phyloP scores from a whole-genome alignment of 805 yeast genomes.

The Starmerella tilneyi region DNA sequence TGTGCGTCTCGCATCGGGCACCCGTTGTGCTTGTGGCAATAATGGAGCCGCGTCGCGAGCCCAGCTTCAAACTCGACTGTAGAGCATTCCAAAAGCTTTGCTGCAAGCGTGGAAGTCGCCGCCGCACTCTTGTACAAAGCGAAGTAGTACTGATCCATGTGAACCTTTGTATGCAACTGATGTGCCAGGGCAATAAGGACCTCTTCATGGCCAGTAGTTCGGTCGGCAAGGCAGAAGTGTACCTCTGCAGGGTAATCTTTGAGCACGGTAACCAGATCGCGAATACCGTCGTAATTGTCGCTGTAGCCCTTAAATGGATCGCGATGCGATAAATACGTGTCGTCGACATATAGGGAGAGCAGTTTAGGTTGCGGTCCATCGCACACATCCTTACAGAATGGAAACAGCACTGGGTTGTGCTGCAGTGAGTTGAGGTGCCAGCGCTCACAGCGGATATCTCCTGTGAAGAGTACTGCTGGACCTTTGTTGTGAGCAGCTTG shows the following conservation, averaged over 20 bases:
- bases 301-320: slow-evolving; percentile 42
- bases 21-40: slow-evolving; percentile 13
- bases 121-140: slow-evolving; percentile 25
- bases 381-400: slow-evolving; percentile 30
- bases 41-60: slow-evolving; percentile 12
- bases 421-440: slow-evolving; percentile 40
- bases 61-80: slow-evolving; percentile 19
- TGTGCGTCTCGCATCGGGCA: slow-evolving; percentile 16
- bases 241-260: slow-evolving; percentile 38
- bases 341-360: slow-evolving; percentile 44
- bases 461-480: slow-evolving; percentile 41
- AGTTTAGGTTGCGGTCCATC: slow-evolving; percentile 17
- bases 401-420: slow-evolving; percentile 36
- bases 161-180: slow-evolving; percentile 27
- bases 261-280: slow-evolving; percentile 31
- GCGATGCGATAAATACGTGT: slow-evolving; percentile 42
- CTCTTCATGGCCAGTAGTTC: slow-evolving; percentile 44
- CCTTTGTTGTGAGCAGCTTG: slow-evolving; percentile 27
- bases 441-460: slow-evolving; percentile 47
- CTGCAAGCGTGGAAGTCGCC: slow-evolving; percentile 20
- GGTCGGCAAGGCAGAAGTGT: slow-evolving; percentile 36
- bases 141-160: slow-evolving; percentile 28
- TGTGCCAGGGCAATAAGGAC: slow-evolving; percentile 37
- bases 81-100: slow-evolving; percentile 17
- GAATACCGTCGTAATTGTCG: slow-evolving; percentile 37